Evolutionary conservation across 2,329 filamentous ascomycete genomes (phyloP).

Genomic region (Sordariomycetes sp.): DNA sequence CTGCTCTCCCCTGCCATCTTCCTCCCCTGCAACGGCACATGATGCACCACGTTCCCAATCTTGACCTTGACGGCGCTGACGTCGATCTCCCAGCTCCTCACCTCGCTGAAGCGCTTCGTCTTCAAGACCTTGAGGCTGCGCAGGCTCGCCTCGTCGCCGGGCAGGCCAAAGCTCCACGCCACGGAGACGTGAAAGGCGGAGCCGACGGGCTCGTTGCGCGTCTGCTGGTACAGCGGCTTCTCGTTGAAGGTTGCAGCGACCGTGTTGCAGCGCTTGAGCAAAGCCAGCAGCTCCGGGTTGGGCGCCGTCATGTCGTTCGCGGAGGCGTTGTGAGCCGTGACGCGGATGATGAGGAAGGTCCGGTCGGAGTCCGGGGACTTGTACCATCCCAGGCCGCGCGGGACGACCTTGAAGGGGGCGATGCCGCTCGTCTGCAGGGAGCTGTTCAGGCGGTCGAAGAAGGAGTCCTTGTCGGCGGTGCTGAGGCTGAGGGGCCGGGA

Average conservation of each 20-base stretch:
- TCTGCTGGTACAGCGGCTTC: conserved; percentile 56
- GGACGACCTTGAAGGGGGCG: conserved; percentile 26
- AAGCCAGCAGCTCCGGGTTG: conserved; percentile 45
- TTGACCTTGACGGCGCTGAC: conserved; percentile 62
- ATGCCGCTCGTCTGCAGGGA: conserved; percentile 22
- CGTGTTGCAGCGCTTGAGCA: conserved; percentile 61
- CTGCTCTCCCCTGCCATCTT: background rate
- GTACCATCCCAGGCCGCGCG: conserved; percentile 35
- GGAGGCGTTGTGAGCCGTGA: conserved; percentile 24
- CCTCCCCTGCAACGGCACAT: conserved; percentile 25
- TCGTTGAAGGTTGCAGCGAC: conserved; percentile 53
- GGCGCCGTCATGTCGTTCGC: conserved; percentile 6
- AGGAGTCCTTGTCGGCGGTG: conserved; percentile 62
- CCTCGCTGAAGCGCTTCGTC: conserved; percentile 12
- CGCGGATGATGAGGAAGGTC: conserved; percentile 74
- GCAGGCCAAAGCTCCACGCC: conserved; percentile 65
- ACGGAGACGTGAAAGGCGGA: conserved; percentile 78
- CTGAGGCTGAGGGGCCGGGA: conserved; percentile 71
- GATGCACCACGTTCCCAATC: conserved; percentile 61
- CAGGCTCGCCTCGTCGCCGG: conserved; percentile 26
- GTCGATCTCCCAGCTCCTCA: conserved; percentile 35
- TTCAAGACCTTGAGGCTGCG: conserved; percentile 15
- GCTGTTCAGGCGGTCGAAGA: conserved; percentile 46
- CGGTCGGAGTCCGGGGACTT: conserved; percentile 52
- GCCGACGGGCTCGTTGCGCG: conserved; percentile 12